Evolutionary conservation across 257 asterid species (phyloP), one percentile per base, ranked within the genome.

Genomic region (Penstemon newberryi): DNA sequence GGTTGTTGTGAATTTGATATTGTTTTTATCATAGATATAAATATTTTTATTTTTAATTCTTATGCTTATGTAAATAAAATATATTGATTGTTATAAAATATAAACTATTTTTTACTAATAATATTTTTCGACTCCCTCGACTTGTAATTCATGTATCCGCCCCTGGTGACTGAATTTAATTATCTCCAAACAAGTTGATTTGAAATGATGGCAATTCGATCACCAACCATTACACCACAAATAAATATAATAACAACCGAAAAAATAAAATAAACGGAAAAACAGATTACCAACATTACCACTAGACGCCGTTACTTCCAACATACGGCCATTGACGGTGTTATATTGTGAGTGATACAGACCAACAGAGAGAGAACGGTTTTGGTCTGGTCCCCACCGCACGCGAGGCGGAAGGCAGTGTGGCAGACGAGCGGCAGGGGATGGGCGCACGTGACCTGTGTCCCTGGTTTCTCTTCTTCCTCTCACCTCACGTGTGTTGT

Each of bases 351-450:
- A 44, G 55, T 18, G 63, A 43, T 40, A 37, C 3, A 43, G 25
- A 42, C 55, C 18, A 45, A 61, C 36, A 51, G 2, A 62, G 58
- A 47, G 7, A 62, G 43, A 38, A 44, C 40, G 4, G 55, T 52
- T 63, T 19, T 49, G 62, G 42, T 46, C 19, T 56, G 83, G 86
- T 63, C 78, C 87, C 87, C 87, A 76, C 84, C 80, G 80, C 83
- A 85, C 84, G 83, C 83, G 78, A 82, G 67, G 58, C 71, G 80
- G 81, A 82, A 76, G 71, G 74, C 76, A 61, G 81, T 45, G 75
- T 71, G 81, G 82, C 86, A 82, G 80, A 89, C 82, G 74, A 80
- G 75, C 69, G 81, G 82, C 86, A 82, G 80, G 92, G 83, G 74
- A 80, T 84, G 88, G 89, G 83, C 77, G 82, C 89, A 80, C 89